These are phyloP conservation scores for Glarea lozoyensis DNA, from an alignment of 495 filamentous ascomycete genomes.

Conservation along the genomic window DNA sequence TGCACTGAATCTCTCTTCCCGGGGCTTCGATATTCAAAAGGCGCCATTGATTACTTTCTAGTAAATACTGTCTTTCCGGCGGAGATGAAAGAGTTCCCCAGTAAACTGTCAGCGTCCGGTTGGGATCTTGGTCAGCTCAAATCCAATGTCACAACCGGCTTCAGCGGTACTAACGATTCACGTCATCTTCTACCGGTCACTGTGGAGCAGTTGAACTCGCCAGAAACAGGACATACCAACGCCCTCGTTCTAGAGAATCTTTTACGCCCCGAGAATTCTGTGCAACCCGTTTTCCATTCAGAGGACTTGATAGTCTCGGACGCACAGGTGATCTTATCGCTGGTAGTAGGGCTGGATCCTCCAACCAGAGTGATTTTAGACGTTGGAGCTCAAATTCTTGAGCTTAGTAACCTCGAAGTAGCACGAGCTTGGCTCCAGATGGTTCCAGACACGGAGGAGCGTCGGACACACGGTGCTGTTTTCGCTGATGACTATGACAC, in stretches of 20 bases:
- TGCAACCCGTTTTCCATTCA: conserved; percentile 1
- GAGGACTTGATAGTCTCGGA: conserved; percentile 16
- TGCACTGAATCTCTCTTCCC: conserved; percentile 40
- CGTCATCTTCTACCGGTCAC: conserved; percentile 45
- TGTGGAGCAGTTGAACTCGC: conserved; percentile 47
- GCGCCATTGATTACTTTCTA: conserved; percentile 54
- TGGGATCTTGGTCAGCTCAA: conserved; percentile 55
- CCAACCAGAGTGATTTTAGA: conserved; percentile 56
- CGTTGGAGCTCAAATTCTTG: conserved; percentile 65
- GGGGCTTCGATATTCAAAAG: conserved; percentile 39
- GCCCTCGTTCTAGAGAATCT: conserved; percentile 52
- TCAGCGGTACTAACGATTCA: conserved; percentile 68
- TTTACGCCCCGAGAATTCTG: conserved; percentile 44
- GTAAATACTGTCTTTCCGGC: conserved; percentile 53
- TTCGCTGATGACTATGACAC: conserved; percentile 46
- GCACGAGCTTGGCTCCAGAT: conserved; percentile 36
- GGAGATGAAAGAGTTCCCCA: conserved; percentile 53
- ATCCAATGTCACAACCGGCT: conserved; percentile 47
- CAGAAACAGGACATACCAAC: conserved; percentile 51
- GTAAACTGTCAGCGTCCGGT: conserved; percentile 58
- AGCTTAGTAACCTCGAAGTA: conserved; percentile 52
- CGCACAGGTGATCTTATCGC: conserved; percentile 37
- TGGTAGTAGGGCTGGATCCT: conserved; percentile 29
- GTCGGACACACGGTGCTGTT: conserved; percentile 40
- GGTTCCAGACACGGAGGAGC: conserved; percentile 11